Conservation (phyloP, 2,329 filamentous ascomycete species). For the Colletotrichum sp. region DNA sequence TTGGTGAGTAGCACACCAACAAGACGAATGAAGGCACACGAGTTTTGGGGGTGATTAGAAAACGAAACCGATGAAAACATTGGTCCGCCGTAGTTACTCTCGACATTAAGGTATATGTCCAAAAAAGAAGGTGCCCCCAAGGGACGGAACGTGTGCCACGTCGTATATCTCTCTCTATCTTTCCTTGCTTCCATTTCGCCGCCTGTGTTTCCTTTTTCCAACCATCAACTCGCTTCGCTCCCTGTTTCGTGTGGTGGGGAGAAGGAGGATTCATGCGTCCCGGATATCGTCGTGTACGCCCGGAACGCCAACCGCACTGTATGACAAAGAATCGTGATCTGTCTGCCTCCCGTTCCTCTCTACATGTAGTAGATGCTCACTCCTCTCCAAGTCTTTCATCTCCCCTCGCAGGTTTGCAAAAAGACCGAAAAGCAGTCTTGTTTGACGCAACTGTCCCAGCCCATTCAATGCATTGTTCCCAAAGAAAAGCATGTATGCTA, state of each 20-base stretch:
- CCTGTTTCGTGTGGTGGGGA: background rate
- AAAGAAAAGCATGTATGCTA: background rate
- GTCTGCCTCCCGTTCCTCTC: background rate
- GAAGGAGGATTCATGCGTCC: background rate
- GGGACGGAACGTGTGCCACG: background rate
- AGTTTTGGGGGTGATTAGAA: background rate
- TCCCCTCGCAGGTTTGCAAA: background rate
- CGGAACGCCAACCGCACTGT: constrained; percentile 1
- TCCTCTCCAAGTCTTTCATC: background rate
- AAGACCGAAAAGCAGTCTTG: background rate
- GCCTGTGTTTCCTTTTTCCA: background rate
- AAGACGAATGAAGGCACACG: background rate
- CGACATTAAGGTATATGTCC: background rate
- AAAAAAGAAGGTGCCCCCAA: background rate
- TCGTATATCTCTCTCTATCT: background rate
- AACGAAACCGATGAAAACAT: background rate
- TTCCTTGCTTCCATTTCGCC: background rate
- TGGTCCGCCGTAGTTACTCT: background rate
- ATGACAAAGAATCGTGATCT: background rate
- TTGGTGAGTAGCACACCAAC: too few species aligned
- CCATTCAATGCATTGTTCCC: background rate
- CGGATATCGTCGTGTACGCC: constrained; percentile 15
- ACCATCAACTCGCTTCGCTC: background rate
- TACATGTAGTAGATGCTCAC: background rate
- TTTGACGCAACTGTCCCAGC: background rate